Evolutionary conservation across 2,329 filamentous ascomycete genomes (phyloP), one percentile per base, ranked within the genome.

Genomic region (Gaeumannomyces tritici): DNA sequence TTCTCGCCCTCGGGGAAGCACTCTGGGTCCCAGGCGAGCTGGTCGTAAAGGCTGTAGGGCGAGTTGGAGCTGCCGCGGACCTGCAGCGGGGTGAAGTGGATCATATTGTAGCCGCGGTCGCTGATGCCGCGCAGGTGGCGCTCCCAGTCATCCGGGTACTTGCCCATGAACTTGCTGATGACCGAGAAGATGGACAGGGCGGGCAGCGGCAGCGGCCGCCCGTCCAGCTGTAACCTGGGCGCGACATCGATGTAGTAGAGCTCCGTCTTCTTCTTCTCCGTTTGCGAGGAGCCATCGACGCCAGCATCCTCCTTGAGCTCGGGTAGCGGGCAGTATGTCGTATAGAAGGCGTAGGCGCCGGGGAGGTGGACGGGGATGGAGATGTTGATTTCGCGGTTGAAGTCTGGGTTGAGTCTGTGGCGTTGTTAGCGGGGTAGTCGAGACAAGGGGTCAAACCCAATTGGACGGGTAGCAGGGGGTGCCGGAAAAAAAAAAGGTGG

Each of bases 161-260:
- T 87, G 65, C 95, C 95, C 91, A 99, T 96, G 77, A 97, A 97
- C 76, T 99, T 99, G 72, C 93, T 97, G 66, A 99, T 90, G 62
- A 93, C 83, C 13, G 95, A 98, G 76, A 97, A 96, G 67, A 97
- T 84, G 18, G 91, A 96, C 60, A 99, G 80, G 1, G 93, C 91
- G 67, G 95, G 87, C 68, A 98, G 80, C 1, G 95, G 93, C 68
- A 99, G 76, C 12, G 86, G 83, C 58, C 85, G 80, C 62, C 88
- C 87, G 62, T 91, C 88, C 63, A 98, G 83, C 13, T 82, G 85
- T 67, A 99, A 80, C 33, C 83, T 83, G 0, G 96, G 95, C 24
- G 90, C 89, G 54, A 99, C 91, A 83, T 98, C 93, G 72, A 99
- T 91, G 78, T 97, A 98, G 80, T 93, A 93, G 63, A 85, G 81